Conservation (phyloP, 495 filamentous ascomycete genomes). For the Penicillium ochrochloron region DNA sequence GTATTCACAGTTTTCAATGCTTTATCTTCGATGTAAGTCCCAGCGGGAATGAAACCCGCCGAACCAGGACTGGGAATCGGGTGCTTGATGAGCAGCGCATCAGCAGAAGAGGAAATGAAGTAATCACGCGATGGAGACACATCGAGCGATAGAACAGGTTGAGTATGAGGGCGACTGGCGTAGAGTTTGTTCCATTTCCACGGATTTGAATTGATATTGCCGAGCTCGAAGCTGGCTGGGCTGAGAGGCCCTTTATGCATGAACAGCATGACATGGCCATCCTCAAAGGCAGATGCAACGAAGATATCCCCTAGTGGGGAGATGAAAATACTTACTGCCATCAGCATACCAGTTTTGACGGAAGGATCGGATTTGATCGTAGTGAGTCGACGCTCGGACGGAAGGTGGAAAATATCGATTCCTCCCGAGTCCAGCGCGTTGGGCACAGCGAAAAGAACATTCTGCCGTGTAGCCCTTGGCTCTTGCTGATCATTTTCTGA, state of each 20-base stretch:
- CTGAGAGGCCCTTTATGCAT: slow-evolving; percentile 36
- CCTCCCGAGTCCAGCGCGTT: slow-evolving; percentile 77
- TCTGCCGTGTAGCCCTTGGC: slow-evolving; percentile 10
- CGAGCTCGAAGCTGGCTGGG: slow-evolving; percentile 16
- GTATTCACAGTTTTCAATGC: slow-evolving; percentile 70
- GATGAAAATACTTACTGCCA: slow-evolving; percentile 71
- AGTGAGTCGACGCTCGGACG: slow-evolving; percentile 67
- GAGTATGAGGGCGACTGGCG: slow-evolving; percentile 67
- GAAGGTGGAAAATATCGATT: slow-evolving; percentile 86
- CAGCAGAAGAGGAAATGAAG: slow-evolving; percentile 85
- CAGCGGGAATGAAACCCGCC: slow-evolving; percentile 17
- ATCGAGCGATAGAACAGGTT: slow-evolving; percentile 84
- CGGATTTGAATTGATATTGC: slow-evolving; percentile 11
- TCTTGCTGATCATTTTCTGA: background rate
- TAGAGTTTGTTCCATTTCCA: slow-evolving; percentile 70
- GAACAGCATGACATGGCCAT: slow-evolving; percentile 71
- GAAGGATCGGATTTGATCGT: slow-evolving; percentile 62
- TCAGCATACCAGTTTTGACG: slow-evolving; percentile 84
- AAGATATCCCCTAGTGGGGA: slow-evolving; percentile 40
- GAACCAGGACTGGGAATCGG: slow-evolving; percentile 49
- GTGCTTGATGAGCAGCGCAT: slow-evolving; percentile 68
- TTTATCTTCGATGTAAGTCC: slow-evolving; percentile 29
- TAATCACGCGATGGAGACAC: slow-evolving; percentile 58
- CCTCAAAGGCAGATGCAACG: slow-evolving; percentile 83
- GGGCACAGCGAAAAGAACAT: slow-evolving; percentile 73